Percentiles rank a stretch among this genome's conserved stretches.
These are phyloP conservation scores for Nannochloris sp. DNA, from an alignment of 139 green algal species.

Conservation along the genomic window DNA sequence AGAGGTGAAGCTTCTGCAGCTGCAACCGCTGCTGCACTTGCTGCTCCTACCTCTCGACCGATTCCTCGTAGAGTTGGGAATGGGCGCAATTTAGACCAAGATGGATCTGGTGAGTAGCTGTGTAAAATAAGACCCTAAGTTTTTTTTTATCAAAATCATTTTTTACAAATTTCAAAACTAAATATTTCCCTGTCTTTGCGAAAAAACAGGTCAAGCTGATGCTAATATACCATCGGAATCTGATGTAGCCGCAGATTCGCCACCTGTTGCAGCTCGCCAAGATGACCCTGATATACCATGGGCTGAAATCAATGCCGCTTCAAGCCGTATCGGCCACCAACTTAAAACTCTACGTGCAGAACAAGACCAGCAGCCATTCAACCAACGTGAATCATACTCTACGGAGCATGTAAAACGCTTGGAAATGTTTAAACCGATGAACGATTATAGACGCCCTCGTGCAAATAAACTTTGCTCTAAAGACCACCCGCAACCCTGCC, in stretches of 20 bases:
- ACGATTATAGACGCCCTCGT: not conserved
- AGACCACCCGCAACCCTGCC: conserved; percentile 25
- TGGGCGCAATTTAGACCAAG: no score
- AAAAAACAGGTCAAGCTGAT: no score
- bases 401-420: conserved; percentile 37
- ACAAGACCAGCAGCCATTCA: not conserved
- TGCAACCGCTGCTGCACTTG: not conserved
- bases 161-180: no score
- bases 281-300: not conserved
- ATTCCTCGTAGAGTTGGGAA: no score
- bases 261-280: no score
- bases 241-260: no score
- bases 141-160: no score
- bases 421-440: conserved; percentile 16
- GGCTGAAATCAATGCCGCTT: not conserved
- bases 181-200: no score
- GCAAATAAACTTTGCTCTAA: conserved; percentile 24
- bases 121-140: no score
- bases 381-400: conserved; percentile 39
- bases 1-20: not conserved
- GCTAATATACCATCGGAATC: no score
- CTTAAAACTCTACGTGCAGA: not conserved
- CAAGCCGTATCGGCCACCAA: not conserved
- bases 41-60: no score
- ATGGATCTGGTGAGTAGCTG: no score